Base-by-base conservation (phyloP, 2,329 filamentous ascomycete genomes). In the Drechslerella stenobrocha region DNA sequence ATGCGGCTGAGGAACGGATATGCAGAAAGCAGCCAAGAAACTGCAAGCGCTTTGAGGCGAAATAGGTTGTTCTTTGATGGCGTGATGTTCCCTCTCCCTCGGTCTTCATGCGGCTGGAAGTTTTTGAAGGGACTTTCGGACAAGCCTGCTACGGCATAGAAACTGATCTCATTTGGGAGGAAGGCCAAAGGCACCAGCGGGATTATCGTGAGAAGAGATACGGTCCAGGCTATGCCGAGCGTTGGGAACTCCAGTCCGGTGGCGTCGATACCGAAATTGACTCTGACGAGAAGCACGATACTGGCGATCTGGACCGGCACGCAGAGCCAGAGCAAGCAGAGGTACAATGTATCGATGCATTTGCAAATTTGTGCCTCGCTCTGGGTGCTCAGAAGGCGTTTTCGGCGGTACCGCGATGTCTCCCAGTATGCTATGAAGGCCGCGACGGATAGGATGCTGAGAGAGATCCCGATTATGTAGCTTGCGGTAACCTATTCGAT, bases 1-100 rank as follows among this genome's bases (percentile, higher is more conserved):
- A 63, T 63, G 23, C 58, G 50, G 20, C 58, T 63, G 9, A 63
- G 7, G 24, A 63, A 63, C 1, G 58, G 58, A 26, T 63, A 63
- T 13, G 22, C 34, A 1, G 58, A 63, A 15, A 63, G 28, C 11
- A 63, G 26, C 58, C 58, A 63, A 30, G 50, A 63, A 9, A 63
- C 32, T 7, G 45, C 37, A 28, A 63, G 40, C 1, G 58, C 44
- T 4, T 30, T 40, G 2, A 63, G 34, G 1, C 58, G 42, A 18
- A 63, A 48, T 20, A 42, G 45, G 13, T 30, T 18, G 3, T 22
- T 20, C 13, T 53, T 56, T 2, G 58, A 15, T 9, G 24, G 15
- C 24, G 15, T 30, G 6, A 46, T 11, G 11, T 18, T 45, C 37
- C 46, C 40, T 46, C 13, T 23, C 26, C 15, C 13, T 8, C n/a